Conservation (phyloP, 208 protist species). For the Zelonia costaricensis region DNA sequence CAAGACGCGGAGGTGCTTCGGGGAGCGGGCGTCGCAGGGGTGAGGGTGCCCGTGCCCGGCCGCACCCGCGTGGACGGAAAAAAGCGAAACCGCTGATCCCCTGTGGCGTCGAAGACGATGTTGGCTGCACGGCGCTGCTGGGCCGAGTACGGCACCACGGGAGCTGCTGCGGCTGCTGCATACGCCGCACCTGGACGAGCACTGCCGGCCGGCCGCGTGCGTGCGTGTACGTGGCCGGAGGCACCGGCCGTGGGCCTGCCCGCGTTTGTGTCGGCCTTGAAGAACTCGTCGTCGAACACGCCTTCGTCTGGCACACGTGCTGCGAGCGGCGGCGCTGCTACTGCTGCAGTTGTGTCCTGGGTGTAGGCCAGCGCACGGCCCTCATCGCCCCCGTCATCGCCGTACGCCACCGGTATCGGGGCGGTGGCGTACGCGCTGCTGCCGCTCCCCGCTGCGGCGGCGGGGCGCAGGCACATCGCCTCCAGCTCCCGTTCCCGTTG, state of each 20-base stretch:
- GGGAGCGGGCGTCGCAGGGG: background rate
- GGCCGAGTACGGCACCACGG: slow-evolving; percentile 11
- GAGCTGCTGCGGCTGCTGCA: background rate
- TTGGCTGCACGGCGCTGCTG: slow-evolving; percentile 61
- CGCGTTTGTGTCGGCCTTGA: too few species aligned
- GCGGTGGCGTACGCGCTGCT: background rate
- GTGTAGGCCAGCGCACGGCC: too few species aligned
- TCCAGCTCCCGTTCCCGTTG: slow-evolving; percentile 55
- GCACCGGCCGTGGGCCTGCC: too few species aligned
- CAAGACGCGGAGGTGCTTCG: background rate
- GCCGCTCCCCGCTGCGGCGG: background rate
- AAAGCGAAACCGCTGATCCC: slow-evolving; percentile 73
- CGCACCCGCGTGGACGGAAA: slow-evolving; percentile 17
- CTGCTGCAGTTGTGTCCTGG: too few species aligned
- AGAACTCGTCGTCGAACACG: too few species aligned
- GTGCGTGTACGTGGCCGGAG: too few species aligned
- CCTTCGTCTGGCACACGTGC: too few species aligned
- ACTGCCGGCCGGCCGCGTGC: background rate
- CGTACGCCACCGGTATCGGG: too few species aligned
- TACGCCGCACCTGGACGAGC: background rate
- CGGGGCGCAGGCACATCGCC: slow-evolving; percentile 21
- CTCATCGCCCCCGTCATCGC: too few species aligned
- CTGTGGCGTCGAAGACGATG: slow-evolving; percentile 73
- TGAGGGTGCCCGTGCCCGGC: slow-evolving; percentile 13
- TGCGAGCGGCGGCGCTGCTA: too few species aligned